These are phyloP conservation scores for Bremia lactucae DNA, from an alignment of 352 stramenopile species.

Conservation along the genomic window DNA sequence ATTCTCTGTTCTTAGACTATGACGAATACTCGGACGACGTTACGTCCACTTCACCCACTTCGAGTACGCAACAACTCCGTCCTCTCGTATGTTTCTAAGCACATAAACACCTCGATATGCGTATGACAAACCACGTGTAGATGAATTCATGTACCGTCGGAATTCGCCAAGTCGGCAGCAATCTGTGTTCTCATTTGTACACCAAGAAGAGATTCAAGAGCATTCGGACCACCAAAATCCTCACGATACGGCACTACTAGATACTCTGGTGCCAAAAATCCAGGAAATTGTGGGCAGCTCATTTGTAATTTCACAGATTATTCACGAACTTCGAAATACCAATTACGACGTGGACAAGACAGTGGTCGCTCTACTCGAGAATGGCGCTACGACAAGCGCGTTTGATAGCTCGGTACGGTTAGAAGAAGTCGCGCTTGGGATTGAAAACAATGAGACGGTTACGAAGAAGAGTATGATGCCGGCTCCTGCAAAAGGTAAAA, in stretches of 20 bases:
- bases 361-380: constrained; percentile 63
- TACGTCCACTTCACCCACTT: constrained; percentile 45
- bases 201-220: constrained; percentile 23
- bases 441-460: constrained; percentile 24
- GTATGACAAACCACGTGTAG: too few species aligned
- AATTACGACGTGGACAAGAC: constrained; percentile 79
- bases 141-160: constrained; percentile 75
- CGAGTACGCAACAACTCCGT: constrained; percentile 24
- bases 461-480: constrained; percentile 28
- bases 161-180: constrained; percentile 64
- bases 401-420: constrained; percentile 33
- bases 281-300: constrained; percentile 35
- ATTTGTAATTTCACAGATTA: constrained; percentile 50
- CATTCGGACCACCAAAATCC: constrained; percentile 18
- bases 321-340: constrained; percentile 46
- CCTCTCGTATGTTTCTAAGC: background rate
- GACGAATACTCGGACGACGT: constrained; percentile 64
- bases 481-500: constrained; percentile 32
- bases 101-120: background rate
- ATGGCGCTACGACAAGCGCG: constrained; percentile 32
- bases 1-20: constrained; percentile 35
- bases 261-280: constrained; percentile 46
- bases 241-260: constrained; percentile 42
- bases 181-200: constrained; percentile 77
- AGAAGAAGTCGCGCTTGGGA: constrained; percentile 41